Evolutionary conservation across 1,139 yeast species (phyloP).

Genomic region (Zygosaccharomyces pseudobailii): DNA sequence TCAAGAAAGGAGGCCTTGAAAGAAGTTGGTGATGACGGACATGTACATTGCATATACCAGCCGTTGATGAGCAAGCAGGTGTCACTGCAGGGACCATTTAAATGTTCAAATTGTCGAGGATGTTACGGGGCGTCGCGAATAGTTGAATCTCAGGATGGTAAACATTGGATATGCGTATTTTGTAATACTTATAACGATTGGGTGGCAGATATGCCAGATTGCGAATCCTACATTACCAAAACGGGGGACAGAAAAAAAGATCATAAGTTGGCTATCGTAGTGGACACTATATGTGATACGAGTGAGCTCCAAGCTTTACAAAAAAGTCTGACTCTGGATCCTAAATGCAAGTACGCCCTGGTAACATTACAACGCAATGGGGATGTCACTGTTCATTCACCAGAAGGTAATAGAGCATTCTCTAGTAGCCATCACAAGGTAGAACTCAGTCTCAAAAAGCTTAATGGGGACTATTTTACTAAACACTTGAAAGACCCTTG

Average conservation of each 20-base stretch:
- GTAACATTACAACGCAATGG: slow-evolving; percentile 11
- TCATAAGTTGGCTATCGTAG: slow-evolving; percentile 2
- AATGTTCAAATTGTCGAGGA: slow-evolving; percentile 7
- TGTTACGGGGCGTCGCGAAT: slow-evolving; percentile 4
- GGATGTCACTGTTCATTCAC: slow-evolving; percentile 8
- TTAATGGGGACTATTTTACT: slow-evolving; percentile 11
- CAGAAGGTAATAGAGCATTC: slow-evolving; percentile 2
- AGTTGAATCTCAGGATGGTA: neutral
- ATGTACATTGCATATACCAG: slow-evolving; percentile 13
- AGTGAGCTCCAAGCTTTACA: slow-evolving; percentile 9
- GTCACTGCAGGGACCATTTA: slow-evolving; percentile 2
- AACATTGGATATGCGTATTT: slow-evolving; percentile 15
- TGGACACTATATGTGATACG: slow-evolving; percentile 10
- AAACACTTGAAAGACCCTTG: slow-evolving; percentile 6
- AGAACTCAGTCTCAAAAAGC: slow-evolving; percentile 3
- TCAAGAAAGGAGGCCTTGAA: slow-evolving; percentile 14
- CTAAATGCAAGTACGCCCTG: slow-evolving; percentile 5
- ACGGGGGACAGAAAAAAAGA: neutral
- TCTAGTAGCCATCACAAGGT: slow-evolving; percentile 8
- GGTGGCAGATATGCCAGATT: slow-evolving; percentile 5
- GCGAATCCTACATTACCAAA: neutral
- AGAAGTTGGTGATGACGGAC: slow-evolving; percentile 11
- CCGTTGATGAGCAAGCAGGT: slow-evolving; percentile 1
- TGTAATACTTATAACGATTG: slow-evolving; percentile 12
- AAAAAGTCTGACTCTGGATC: neutral